Conservation (phyloP, 148 eudicot genomes). For the Nepenthes mirabilis region DNA sequence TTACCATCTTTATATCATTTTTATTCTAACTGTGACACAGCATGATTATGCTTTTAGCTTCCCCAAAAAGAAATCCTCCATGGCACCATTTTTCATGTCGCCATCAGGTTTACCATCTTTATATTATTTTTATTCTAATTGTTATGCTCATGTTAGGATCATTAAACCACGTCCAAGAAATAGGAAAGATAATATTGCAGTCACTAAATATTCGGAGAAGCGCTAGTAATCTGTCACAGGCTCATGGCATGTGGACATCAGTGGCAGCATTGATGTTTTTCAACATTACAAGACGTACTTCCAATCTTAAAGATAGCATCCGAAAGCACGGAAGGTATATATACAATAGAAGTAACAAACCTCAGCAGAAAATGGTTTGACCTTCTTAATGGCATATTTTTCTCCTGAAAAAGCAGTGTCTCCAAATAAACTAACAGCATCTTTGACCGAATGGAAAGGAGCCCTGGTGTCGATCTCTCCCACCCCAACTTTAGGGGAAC, state of each 20-base stretch:
- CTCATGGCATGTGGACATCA: too few relatives aligned
- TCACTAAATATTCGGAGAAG: too few relatives aligned
- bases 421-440: slow-evolving; percentile 91
- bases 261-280: not conserved
- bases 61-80: not conserved
- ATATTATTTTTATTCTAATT: too few relatives aligned
- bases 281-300: not conserved
- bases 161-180: not conserved
- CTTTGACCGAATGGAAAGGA: slow-evolving; percentile 95
- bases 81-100: too few relatives aligned
- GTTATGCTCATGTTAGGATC: not conserved
- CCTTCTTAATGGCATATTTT: slow-evolving; percentile 49
- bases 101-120: too few relatives aligned
- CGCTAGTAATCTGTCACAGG: too few relatives aligned
- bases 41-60: not conserved
- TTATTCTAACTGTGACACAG: not conserved
- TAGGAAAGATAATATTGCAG: too few relatives aligned
- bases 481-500: slow-evolving; percentile 57
- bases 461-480: slow-evolving; percentile 98
- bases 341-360: slow-evolving; percentile 12
- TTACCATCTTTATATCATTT: too few relatives aligned
- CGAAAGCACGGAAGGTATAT: not conserved
- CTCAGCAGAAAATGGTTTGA: slow-evolving; percentile 68
- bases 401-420: slow-evolving; percentile 73
- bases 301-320: not conserved